Evolutionary conservation across 495 filamentous ascomycete genomes (phyloP), one percentile per base, ranked within the genome.

Genomic region (Annulohypoxylon bovei): DNA sequence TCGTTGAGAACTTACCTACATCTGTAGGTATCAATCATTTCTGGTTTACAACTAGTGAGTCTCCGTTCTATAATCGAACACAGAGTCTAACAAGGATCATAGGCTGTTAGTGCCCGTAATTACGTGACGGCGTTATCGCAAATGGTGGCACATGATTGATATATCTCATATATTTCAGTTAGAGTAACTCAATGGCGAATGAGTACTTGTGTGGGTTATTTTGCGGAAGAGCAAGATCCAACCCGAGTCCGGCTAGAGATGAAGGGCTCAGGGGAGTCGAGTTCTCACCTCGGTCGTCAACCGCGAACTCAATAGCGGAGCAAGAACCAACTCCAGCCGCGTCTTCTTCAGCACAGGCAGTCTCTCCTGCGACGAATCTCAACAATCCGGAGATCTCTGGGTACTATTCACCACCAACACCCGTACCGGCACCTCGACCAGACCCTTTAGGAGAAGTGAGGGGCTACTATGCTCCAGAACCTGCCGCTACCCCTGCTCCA

Each of bases 391-490:
- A 74, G 35, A 9, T 70, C 22, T 39, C 62, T 61, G 71, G 71
- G 2, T 74, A 71, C 28, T 74, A 71, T 46, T 70, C 71, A 27
- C 71, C 71, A 28, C 44, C 63, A 23, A 62, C 62, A 27, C 67
- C 71, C 4, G 12, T 0, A 5, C 5, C 49, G 3, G n/a, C 35
- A 20, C 58, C 35, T 0, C 22, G 25, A 1, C 25, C 58, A 5
- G 35, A 64, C 47, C 52, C 58, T 8, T 44, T 58, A 4, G 54
- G 35, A 35, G 71, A 71, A 35, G 25, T 71, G 20, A 70, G 71
- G 25, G 71, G 71, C 4, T 74, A 71, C 44, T 74, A 74, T 18
- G 71, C 69, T 22, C 69, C 69, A 27, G 54, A 64, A 20, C 53
- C 64, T 18, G 58, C 32, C 22, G 18, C 58, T 14, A 53, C 25